Base-by-base conservation (phyloP, 2,329 filamentous ascomycete species). In the Didymella pomorum region DNA sequence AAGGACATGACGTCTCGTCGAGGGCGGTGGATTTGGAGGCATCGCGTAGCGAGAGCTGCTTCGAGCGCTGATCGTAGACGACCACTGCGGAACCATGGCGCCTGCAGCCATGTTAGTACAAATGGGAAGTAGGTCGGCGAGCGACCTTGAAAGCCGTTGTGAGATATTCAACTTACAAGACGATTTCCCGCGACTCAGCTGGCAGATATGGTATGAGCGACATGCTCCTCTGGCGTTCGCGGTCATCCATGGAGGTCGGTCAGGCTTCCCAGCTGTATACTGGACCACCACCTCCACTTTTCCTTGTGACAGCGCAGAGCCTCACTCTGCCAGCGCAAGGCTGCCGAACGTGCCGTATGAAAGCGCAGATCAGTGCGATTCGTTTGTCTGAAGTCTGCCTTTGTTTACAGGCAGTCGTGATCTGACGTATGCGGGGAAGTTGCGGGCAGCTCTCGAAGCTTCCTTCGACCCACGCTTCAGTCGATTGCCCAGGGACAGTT, bases 11-110 rank as follows among this genome's bases (percentile, higher is more conserved):
- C 58, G 87, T 75, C 26, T 83, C 75, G 52, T 87, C 86, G 57
- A 93, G 70, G 28, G 79, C 80, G 60, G 83, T 77, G 52, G 76
- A 77, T 58, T 77, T 78, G 21, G 84, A 80, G 33, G 84, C 82
- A 67, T 84, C 88, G 61, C 91, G 89, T 50, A 97, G 89, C 67
- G 92, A 92, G 64, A 99, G 87, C 68, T 93, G 91, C 63, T 89
- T 89, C 7, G 93, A 97, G 28, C 87, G 84, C 45, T 88, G 90
- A 79, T 99, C 94, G 72, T 91, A 93, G 35, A 98, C 88, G 43
- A 99, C 95, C 56, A 99, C 88, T 21, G 93, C 90, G 79, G 97
- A 92, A 72, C 92, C 90, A 76, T 97, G 93, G 62, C 94, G 95
- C 51, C 95, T 98, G 70, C 35, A 55, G 14, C 4, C 39, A 55